Conservation (phyloP, 164 flowering plant species). For the Macadamia tetraphylla region DNA sequence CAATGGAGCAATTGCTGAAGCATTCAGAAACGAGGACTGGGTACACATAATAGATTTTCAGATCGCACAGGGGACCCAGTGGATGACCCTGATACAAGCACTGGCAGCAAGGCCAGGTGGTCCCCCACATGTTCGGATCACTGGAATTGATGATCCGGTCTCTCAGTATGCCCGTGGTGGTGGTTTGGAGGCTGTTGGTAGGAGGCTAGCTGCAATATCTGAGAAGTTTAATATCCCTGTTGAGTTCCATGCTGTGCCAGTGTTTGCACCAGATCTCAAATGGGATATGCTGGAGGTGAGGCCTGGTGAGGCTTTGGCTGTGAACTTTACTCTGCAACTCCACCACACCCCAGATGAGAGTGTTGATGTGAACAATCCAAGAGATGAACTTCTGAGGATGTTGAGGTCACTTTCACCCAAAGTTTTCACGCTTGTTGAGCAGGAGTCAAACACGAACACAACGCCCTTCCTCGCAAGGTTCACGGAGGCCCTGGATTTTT, state of each 20-base stretch:
- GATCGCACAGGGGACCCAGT: slow-evolving; percentile 74
- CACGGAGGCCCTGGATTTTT: slow-evolving; percentile 51
- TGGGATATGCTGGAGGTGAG: slow-evolving; percentile 54
- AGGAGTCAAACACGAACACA: slow-evolving; percentile 80
- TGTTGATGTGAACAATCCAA: slow-evolving; percentile 60
- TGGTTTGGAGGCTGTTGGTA: slow-evolving; percentile 48
- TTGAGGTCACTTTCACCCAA: slow-evolving; percentile 61
- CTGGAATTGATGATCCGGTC: slow-evolving; percentile 77
- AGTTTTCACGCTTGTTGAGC: slow-evolving; percentile 67
- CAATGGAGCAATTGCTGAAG: slow-evolving; percentile 85
- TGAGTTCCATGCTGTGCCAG: slow-evolving; percentile 59
- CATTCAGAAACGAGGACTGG: slow-evolving; percentile 52
- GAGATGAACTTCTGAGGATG: slow-evolving; percentile 69
- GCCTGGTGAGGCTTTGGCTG: slow-evolving; percentile 74
- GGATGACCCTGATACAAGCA: slow-evolving; percentile 73
- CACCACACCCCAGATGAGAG: slow-evolving; percentile 85
- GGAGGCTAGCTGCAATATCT: slow-evolving; percentile 44
- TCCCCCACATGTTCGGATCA: slow-evolving; percentile 67
- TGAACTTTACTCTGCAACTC: slow-evolving; percentile 68
- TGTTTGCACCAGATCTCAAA: slow-evolving; percentile 42
- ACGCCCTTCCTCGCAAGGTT: slow-evolving; percentile 60
- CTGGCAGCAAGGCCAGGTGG: slow-evolving; percentile 78
- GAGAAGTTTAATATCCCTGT: slow-evolving; percentile 52
- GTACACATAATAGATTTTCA: slow-evolving; percentile 80
- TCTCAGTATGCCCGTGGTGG: slow-evolving; percentile 64